phyloP scores from a whole-genome alignment of 2,329 filamentous ascomycete genomes.

The Trichoderma koningiopsis region DNA sequence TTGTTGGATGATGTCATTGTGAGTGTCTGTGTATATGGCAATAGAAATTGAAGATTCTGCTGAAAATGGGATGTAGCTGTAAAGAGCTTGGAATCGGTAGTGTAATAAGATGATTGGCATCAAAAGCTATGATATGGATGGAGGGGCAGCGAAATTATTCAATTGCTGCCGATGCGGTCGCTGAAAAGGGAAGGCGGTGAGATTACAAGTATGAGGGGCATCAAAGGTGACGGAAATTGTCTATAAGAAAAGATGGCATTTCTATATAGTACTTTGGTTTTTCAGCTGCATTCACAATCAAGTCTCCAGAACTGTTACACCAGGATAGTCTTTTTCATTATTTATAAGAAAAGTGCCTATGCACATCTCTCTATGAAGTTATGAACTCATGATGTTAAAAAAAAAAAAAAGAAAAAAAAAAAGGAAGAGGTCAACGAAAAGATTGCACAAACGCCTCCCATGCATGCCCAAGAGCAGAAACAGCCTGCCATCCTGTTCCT shows the following conservation, averaged over 20 bases:
- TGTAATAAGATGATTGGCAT: not conserved
- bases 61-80: not conserved
- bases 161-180: not conserved
- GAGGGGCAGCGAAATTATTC: constrained; percentile 30
- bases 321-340: not conserved
- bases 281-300: not conserved
- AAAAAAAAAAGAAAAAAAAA: not conserved
- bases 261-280: too few relatives aligned
- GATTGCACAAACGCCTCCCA: constrained; percentile 26
- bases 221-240: not conserved
- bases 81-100: too few relatives aligned
- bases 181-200: constrained; percentile 32
- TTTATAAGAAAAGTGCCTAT: not conserved
- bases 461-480: constrained; percentile 21
- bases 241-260: not conserved
- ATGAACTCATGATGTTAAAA: constrained; percentile 14
- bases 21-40: not conserved
- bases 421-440: constrained; percentile 26
- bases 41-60: not conserved
- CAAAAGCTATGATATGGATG: constrained; percentile 18
- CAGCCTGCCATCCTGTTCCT: constrained; percentile 3
- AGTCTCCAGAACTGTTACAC: not conserved
- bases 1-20: constrained; percentile 30
- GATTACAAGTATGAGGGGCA: not conserved
- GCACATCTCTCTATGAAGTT: not conserved